Evolutionary conservation across 371 early-diverging fungal genomes (phyloP), one percentile per base, ranked within the genome.

Genomic region (Zopfochytrium polystomum): DNA sequence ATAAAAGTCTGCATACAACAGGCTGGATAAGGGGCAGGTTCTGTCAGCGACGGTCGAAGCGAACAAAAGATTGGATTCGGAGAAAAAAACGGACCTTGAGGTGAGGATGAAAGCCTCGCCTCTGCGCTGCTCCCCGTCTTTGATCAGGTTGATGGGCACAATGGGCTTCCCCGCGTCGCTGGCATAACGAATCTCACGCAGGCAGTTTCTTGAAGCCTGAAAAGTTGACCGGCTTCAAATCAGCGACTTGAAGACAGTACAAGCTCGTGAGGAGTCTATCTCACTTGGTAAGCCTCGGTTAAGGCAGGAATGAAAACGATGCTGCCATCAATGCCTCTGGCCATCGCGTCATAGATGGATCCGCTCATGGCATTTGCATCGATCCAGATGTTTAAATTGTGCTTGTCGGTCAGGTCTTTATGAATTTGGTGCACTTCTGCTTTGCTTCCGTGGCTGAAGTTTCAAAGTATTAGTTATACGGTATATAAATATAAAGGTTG

Each of bases 381-480:
- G 18, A 52, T n/a, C 53, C 53, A 52, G 18, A 52, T 25, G 2
- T 52, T 52, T 34, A 52, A 52, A 4, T 32, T 32, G 29, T 52
- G 26, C 33, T 25, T 52, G 18, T 15, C 26, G 53, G 33, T 32
- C 53, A 25, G 26, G n/a, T n/a, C 13, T 52, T n/a, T 13, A 52
- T 34, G 1, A 31, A 13, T 25, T 31, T 31, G 53, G 33, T 34
- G 11, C 11, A 32, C 11, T 52, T 15, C 23, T 52, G 53, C 43
- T 43, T 43, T 15, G 15, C 43, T 20, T 20, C 15, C 43, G 18
- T 43, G 15, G 43, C 20, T 15, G n/a, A n/a, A n/a, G n/a, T n/a
- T n/a, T n/a, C n/a, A n/a, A n/a, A n/a, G n/a, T n/a, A n/a, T n/a
- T n/a, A n/a, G n/a, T n/a, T n/a, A n/a, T n/a, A n/a, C n/a, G n/a